Evolutionary conservation across 2,329 filamentous ascomycete genomes (phyloP).

Genomic region (Setomelanomma holmii): DNA sequence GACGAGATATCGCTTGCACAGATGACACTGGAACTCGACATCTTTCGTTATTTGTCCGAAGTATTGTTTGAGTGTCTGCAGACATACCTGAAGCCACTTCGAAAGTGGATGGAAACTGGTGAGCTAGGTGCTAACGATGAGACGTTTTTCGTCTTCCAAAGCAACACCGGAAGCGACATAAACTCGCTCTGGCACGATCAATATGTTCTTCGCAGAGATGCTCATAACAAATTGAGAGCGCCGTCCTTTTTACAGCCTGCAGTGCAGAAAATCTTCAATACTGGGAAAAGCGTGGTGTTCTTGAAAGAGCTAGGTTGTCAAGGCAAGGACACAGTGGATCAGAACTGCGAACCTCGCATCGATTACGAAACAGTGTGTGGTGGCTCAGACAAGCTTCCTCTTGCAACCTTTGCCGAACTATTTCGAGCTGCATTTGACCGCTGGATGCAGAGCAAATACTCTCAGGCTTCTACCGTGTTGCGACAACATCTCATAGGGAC

Average conservation of each 20-base stretch:
- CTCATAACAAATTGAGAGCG: slow-evolving; percentile 68
- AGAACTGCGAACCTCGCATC: slow-evolving; percentile 48
- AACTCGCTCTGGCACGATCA: slow-evolving; percentile 78
- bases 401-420: slow-evolving; percentile 76
- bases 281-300: slow-evolving; percentile 87
- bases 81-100: slow-evolving; percentile 81
- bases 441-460: slow-evolving; percentile 81
- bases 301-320: slow-evolving; percentile 73
- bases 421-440: slow-evolving; percentile 73
- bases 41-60: slow-evolving; percentile 69
- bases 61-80: slow-evolving; percentile 84
- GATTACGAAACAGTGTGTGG: slow-evolving; percentile 66
- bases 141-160: slow-evolving; percentile 76
- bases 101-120: slow-evolving; percentile 84
- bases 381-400: slow-evolving; percentile 45
- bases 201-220: slow-evolving; percentile 70
- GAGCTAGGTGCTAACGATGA: slow-evolving; percentile 70
- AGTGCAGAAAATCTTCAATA: slow-evolving; percentile 77
- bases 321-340: slow-evolving; percentile 23
- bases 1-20: slow-evolving; percentile 74
- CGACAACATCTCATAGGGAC: slow-evolving; percentile 70
- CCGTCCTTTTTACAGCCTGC: slow-evolving; percentile 77
- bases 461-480: slow-evolving; percentile 71
- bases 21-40: slow-evolving; percentile 66
- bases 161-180: slow-evolving; percentile 63